Percentiles rank a stretch among this genome's conserved stretches.
Conservation (phyloP, 1,284 basidiomycete genomes). For the Wolfiporia cocos region DNA sequence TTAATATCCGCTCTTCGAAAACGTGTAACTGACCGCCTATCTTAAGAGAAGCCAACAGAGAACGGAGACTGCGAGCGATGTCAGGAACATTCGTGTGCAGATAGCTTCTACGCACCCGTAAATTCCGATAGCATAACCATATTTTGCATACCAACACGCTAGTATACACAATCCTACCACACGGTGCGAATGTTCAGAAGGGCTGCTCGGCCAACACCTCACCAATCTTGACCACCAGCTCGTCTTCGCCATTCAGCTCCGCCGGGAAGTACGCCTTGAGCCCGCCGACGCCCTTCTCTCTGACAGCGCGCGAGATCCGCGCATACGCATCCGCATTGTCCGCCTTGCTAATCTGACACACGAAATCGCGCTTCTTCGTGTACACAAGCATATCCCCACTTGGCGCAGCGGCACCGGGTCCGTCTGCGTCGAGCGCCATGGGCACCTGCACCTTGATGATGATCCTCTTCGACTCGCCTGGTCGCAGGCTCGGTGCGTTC, state of each 20-base stretch:
- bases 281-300: constrained; percentile 34
- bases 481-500: constrained; percentile 19
- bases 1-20: too few relatives aligned
- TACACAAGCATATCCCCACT: constrained; percentile 36
- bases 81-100: too few relatives aligned
- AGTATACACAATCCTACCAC: too few relatives aligned
- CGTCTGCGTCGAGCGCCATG: background rate
- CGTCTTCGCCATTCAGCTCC: constrained; percentile 38
- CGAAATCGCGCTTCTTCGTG: constrained; percentile 45
- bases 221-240: constrained; percentile 42
- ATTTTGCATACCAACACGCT: too few relatives aligned
- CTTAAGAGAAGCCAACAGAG: too few relatives aligned
- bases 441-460: constrained; percentile 52
- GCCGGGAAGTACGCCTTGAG: constrained; percentile 54
- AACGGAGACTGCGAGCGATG: too few relatives aligned
- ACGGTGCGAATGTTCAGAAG: constrained; percentile 17
- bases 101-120: too few relatives aligned
- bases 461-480: constrained; percentile 30
- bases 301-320: constrained; percentile 31
- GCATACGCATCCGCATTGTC: constrained; percentile 35
- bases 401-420: background rate
- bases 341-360: constrained; percentile 31
- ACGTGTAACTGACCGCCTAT: too few relatives aligned
- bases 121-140: too few relatives aligned
- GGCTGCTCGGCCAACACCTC: constrained; percentile 41